Base-by-base conservation (phyloP, 2,329 filamentous ascomycete genomes). In the Drechmeria coniospora region DNA sequence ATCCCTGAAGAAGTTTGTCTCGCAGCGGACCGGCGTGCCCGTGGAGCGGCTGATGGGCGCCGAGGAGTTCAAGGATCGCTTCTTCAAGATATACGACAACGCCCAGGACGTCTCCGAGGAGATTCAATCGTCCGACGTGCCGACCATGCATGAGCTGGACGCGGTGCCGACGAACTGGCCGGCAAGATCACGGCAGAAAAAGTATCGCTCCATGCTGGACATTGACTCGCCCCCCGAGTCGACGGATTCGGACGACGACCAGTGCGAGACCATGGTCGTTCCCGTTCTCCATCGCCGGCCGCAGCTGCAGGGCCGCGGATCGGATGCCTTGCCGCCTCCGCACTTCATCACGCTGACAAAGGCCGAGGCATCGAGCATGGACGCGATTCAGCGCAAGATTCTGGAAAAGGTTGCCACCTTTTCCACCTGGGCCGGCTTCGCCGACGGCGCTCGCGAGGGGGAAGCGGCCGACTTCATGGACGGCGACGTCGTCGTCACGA, bases 61-160 rank as follows among this genome's bases (percentile, higher is more conserved):
- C 1, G 90, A 98, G 44, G 73, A 92, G 27, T 92, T 82, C 49
- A 79, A 73, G 40, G 63, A 73, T 39, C 83, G 77, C 40, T 86
- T 94, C 51, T 95, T 86, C 61, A 87, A 84, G 46, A 66, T 82
- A 27, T 84, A 90, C 38, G 69, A 82, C 15, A 80, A 94, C 42
- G 57, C 56, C 4, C 47, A 51, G 6, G 63, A 65, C 17, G 73
- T 86, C 8, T 73, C 74, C 0, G 84, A 93, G 31, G 71, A 75
- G 26, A 86, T 94, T 29, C 51, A 59, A 15, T 36, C 45, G 14
- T 79, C 79, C 32, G 69, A 79, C 30, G 60, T 80, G 25, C 70
- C 69, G 8, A 67, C 83, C 16, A 78, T 72, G 18, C 62, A 79
- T 43, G 87, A 98, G 51, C 53, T 95, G 6, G 83, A 92, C 33